A percentile compares a stretch with the other conserved stretches of the same genome.
phyloP scores from a whole-genome alignment of 2,329 filamentous ascomycete species.

The Colletotrichum sp. region DNA sequence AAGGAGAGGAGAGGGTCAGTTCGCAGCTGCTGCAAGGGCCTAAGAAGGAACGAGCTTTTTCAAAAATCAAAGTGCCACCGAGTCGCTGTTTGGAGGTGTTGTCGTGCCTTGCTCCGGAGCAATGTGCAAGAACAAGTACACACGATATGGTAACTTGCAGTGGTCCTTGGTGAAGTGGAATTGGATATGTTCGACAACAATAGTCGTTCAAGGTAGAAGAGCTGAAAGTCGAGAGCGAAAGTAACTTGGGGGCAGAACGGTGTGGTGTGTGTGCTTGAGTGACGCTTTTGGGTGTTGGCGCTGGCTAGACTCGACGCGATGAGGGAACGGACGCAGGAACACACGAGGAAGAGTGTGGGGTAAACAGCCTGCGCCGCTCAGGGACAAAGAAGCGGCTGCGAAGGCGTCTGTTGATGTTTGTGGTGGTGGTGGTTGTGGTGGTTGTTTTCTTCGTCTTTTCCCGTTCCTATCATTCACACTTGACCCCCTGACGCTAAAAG shows the following conservation, averaged over 20 bases:
- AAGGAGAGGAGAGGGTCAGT: background rate
- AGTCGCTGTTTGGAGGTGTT: background rate
- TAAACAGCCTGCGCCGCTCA: background rate
- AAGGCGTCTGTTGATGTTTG: background rate
- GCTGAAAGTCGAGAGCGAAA: background rate
- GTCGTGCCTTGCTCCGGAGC: background rate
- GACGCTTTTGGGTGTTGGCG: background rate
- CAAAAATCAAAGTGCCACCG: background rate
- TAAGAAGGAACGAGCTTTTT: background rate
- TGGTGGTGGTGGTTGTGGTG: background rate
- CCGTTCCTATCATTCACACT: background rate
- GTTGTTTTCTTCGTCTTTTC: background rate
- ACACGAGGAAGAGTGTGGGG: constrained; percentile 17
- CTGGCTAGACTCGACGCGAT: background rate
- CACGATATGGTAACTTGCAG: background rate
- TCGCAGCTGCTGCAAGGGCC: background rate
- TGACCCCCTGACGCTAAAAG: background rate
- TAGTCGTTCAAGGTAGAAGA: background rate
- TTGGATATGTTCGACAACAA: background rate
- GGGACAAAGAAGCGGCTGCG: background rate
- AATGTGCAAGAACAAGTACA: background rate
- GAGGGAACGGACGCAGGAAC: background rate
- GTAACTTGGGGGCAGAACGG: background rate
- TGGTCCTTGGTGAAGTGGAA: background rate
- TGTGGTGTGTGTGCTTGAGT: background rate